These are phyloP conservation scores for Teunomyces lycoperdinae DNA, from an alignment of 805 yeast genomes.

Conservation along the genomic window DNA sequence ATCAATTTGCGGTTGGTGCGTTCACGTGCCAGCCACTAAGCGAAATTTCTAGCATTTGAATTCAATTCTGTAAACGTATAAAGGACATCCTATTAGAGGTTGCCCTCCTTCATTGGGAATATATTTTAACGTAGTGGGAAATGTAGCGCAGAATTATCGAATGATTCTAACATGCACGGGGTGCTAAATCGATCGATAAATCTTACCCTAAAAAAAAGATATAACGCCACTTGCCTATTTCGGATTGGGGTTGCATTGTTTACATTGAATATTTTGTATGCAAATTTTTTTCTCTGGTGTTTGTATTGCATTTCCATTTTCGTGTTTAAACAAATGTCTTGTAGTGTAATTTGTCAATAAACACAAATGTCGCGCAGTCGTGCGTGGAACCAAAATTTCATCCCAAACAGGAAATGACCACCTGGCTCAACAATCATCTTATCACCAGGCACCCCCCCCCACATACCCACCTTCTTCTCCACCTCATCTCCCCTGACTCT, in stretches of 20 bases:
- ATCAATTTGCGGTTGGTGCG: conserved; percentile 23
- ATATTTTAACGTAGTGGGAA: background rate
- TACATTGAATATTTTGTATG: background rate
- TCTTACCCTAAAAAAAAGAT: background rate
- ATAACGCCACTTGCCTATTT: background rate
- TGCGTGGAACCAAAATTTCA: background rate
- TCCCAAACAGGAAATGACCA: background rate
- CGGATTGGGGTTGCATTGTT: background rate
- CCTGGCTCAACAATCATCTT: background rate
- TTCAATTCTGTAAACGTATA: conserved; percentile 2
- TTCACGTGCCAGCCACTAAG: conserved; percentile 10
- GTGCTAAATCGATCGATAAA: background rate
- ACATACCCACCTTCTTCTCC: background rate
- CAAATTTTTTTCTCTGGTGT: background rate
- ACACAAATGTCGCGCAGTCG: background rate
- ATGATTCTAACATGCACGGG: too few relatives aligned
- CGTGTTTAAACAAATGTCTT: too few relatives aligned
- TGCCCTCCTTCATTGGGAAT: background rate
- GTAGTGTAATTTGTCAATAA: background rate
- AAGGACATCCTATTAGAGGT: background rate
- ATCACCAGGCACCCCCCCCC: background rate
- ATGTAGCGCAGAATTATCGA: background rate
- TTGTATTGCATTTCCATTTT: too few relatives aligned
- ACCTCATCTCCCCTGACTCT: background rate
- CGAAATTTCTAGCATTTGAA: background rate